Evolutionary conservation across 2,329 filamentous ascomycete species (phyloP), one percentile per base, ranked within the genome.

Genomic region (Fusarium protoensiforme): DNA sequence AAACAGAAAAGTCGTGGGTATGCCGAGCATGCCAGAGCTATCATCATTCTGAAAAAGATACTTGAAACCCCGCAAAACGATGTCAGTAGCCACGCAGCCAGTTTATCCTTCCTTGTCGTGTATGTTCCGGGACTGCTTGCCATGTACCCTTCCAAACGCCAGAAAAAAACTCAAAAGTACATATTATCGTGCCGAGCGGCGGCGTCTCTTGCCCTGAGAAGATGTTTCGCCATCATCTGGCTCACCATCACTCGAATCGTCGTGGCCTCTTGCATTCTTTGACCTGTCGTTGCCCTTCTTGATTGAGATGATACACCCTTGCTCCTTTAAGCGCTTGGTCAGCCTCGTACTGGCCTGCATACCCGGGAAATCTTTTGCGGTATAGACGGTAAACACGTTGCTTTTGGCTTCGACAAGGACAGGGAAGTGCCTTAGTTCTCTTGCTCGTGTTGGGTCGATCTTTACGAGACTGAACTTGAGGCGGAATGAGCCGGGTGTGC

Each of bases 331-430:
- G 35, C 89, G 87, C 80, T 93, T 93, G 2, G 94, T 94, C 39
- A 96, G 83, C 20, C 88, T 85, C 29, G 92, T 95, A 80, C 92
- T 95, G 1, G 93, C 91, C 65, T 91, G 87, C 93, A 96, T 96
- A 7, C 94, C 94, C 0, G 93, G 93, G 68, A 96, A 96, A 78
- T 96, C 93, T 80, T 96, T 96, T 48, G 94, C 94, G 48, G 92
- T 95, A 81, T 92, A 95, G 9, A 95, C 93, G 14, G 89, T 91
- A 78, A 96, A 95, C n/a, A 91, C 84, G 18, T 93, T 90, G 78
- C 91, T 94, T 82, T 91, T 87, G 18, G 83, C 84, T 22, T 84
- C 84, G 10, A 85, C 85, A n/a, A 85, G 81, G 18, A 90, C 85
- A 24, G 87, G 88, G 16, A 85, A 88, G 61, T 82, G 84, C 53